A percentile compares a stretch with the other conserved stretches of the same genome.
These are phyloP conservation scores for Chiua virens DNA, from an alignment of 768 basidiomycete species.

Conservation along the genomic window DNA sequence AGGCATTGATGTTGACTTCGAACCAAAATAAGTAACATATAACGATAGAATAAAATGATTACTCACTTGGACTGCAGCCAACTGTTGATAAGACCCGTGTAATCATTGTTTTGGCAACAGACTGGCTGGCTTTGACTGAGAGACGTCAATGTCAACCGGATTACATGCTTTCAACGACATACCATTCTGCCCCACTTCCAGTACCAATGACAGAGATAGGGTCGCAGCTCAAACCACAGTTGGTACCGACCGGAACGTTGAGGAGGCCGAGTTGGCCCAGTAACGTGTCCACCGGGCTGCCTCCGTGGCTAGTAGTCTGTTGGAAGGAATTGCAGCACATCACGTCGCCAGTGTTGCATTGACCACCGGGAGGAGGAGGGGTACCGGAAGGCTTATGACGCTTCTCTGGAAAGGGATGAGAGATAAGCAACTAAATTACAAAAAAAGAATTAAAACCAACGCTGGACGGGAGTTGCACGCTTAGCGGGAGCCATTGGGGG, in stretches of 20 bases:
- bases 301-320: fast-evolving
- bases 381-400: slow-evolving; percentile 35
- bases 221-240: slow-evolving; percentile 34
- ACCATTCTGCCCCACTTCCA: slow-evolving; percentile 20
- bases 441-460: slow-evolving; percentile 25
- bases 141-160: slow-evolving; percentile 1
- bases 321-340: slow-evolving; percentile 20
- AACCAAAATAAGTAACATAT: background rate
- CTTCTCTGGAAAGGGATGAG: slow-evolving; percentile 21
- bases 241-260: fast-evolving
- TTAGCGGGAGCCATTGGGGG: slow-evolving; percentile 44
- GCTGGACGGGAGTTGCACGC: slow-evolving; percentile 31
- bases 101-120: slow-evolving; percentile 39
- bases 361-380: slow-evolving; percentile 12
- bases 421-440: too few species aligned
- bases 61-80: slow-evolving; percentile 41
- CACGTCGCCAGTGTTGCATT: slow-evolving; percentile 16
- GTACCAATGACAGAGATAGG: slow-evolving; percentile 30
- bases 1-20: slow-evolving; percentile 20
- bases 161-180: background rate
- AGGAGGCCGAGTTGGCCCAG: slow-evolving; percentile 1
- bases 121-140: slow-evolving; percentile 36
- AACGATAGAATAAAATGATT: background rate
- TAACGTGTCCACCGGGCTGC: background rate
- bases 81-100: slow-evolving; percentile 37